Evolutionary conservation across 129 eudicot genomes (phyloP).

Genomic region (Apium graveolens): DNA sequence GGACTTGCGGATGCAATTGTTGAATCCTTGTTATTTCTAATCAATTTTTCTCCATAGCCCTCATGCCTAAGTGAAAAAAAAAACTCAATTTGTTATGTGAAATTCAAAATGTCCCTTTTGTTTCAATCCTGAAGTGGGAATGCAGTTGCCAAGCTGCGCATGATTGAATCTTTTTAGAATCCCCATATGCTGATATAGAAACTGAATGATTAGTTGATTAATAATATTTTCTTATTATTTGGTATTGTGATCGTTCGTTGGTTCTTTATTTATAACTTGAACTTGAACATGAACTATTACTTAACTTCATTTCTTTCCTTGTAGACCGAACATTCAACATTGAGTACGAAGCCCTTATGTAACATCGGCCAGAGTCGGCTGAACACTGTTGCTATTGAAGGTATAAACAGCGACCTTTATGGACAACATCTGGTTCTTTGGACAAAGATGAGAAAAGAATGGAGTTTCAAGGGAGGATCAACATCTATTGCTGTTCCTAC

Average conservation of each 20-base stretch:
- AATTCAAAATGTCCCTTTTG: background rate
- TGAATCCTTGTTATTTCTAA: background rate
- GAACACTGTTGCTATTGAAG: conserved; percentile 21
- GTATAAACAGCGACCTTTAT: conserved; percentile 25
- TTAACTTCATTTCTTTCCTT: background rate
- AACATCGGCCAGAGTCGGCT: conserved; percentile 10
- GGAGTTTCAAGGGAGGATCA: conserved; percentile 54
- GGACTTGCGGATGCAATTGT: background rate
- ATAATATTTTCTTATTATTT: background rate
- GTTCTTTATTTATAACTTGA: background rate
- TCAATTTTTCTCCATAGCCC: background rate
- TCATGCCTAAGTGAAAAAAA: background rate
- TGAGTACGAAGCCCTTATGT: conserved; percentile 11
- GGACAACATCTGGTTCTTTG: conserved; percentile 21
- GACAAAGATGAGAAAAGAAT: conserved; percentile 21
- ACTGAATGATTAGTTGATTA: background rate
- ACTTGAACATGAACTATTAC: background rate
- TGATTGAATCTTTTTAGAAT: background rate
- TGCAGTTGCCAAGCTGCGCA: background rate
- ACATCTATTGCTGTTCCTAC: conserved; percentile 27
- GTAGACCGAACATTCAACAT: conserved; percentile 33
- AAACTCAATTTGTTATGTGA: background rate
- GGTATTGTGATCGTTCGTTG: background rate
- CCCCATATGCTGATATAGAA: background rate
- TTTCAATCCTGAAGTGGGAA: background rate